A percentile compares a stretch with the other conserved stretches of the same genome.
Conservation (phyloP, 257 asterid genomes). For the Nicotiana sylvestris region DNA sequence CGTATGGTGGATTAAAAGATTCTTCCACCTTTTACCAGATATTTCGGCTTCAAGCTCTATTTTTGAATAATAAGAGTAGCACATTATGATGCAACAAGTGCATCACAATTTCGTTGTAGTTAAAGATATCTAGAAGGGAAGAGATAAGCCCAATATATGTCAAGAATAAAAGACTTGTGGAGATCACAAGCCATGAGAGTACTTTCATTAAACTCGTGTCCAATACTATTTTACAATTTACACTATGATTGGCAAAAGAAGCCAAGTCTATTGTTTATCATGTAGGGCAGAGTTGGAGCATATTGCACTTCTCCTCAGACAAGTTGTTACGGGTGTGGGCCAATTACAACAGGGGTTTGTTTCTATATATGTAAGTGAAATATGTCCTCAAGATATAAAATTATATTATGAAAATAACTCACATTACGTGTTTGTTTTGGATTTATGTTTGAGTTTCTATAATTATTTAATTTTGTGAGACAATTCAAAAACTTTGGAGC, state of each 20-base stretch:
- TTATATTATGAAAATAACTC: no score
- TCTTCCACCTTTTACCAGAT: no score
- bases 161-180: not conserved
- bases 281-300: not conserved
- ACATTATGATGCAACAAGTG: not conserved
- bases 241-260: not conserved
- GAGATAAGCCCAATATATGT: not conserved
- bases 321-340: not conserved
- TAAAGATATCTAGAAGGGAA: not conserved
- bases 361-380: no score
- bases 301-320: not conserved
- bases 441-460: no score
- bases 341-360: no score
- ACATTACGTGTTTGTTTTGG: no score
- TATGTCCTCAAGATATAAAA: no score
- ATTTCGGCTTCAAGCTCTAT: no score
- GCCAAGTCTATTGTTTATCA: not conserved
- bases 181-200: not conserved
- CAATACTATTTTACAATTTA: not conserved
- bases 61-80: not conserved
- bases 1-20: no score
- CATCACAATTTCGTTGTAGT: not conserved
- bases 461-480: not conserved
- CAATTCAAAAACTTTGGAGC: not conserved
- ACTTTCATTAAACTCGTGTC: not conserved